phyloP scores from a whole-genome alignment of 805 yeast genomes.

The Saccharomyces paradoxus region DNA sequence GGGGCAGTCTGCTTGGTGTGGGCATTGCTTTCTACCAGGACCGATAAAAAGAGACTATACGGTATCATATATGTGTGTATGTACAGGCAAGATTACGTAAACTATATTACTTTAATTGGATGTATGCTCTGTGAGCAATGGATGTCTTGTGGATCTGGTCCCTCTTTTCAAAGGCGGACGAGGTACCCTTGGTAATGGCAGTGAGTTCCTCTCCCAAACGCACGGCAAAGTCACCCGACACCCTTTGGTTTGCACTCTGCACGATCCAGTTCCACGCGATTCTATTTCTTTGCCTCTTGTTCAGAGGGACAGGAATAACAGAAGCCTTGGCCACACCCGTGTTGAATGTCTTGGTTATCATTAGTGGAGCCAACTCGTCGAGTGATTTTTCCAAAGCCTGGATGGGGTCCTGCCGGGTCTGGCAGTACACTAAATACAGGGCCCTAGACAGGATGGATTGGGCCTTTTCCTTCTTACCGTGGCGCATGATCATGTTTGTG shows the following conservation, averaged over 20 bases:
- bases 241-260: conserved; percentile 74
- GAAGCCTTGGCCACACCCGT: conserved; percentile 82
- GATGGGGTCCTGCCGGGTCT: conserved; percentile 74
- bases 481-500: conserved; percentile 82
- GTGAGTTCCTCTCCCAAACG: conserved; percentile 86
- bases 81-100: not conserved
- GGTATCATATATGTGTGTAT: conserved; percentile 1
- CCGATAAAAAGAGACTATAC: conserved; percentile 1
- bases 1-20: conserved; percentile 25
- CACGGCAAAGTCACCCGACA: conserved; percentile 73
- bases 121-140: conserved; percentile 78
- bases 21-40: conserved; percentile 11
- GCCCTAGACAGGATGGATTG: conserved; percentile 67
- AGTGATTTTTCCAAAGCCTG: conserved; percentile 62
- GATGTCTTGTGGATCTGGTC: conserved; percentile 79
- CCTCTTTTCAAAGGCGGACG: conserved; percentile 78
- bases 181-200: conserved; percentile 66
- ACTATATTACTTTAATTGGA: conserved; percentile 34
- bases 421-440: conserved; percentile 52
- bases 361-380: conserved; percentile 78
- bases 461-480: conserved; percentile 81
- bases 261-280: conserved; percentile 86
- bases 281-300: conserved; percentile 73
- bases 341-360: conserved; percentile 64
- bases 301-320: conserved; percentile 75